Evolutionary conservation across 2,329 filamentous ascomycete genomes (phyloP), one percentile per base, ranked within the genome.

Genomic region (Calonectria montana): DNA sequence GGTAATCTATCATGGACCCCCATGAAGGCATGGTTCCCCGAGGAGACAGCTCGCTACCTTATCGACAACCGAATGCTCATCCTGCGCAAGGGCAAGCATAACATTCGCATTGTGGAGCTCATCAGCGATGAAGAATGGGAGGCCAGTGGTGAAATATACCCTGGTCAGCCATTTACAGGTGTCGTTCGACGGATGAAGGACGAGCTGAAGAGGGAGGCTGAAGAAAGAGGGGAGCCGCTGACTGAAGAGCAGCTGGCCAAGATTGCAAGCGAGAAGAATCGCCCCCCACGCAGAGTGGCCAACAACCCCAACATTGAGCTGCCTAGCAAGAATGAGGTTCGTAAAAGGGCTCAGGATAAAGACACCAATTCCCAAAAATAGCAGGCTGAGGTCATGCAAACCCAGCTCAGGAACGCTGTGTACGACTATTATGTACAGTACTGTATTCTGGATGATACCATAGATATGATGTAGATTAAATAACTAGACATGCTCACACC

Each of bases 81-180:
- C 75, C 83, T 93, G 65, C 89, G 91, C 74, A 90, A 88, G 78
- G 91, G 91, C 75, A 92, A 91, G 83, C 88, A 91, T 82, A 91
- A 92, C 73, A 81, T 93, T 55, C 88, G 90, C 55, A 87, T 92
- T 74, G 85, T 93, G 64, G 85, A 92, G 81, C 84, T 93, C 73
- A 84, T 93, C 35, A 84, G 82, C 72, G 89, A 93, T 77, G 84
- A 89, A 57, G 87, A 87, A 71, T 92, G 88, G 86, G 77, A 81
- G 48, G 78, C 75, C 5, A 87, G 84, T 68, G 89, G 89, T 31
- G 69, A 83, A 73, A 82, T 82, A 21, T 91, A 91, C 79, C 86
- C 88, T 1, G 90, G 90, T 53, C 83, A 90, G 82, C 84, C 87
- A 0, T 84, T 78, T 75, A 88, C 85, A 9, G 90, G 90, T 62